Conservation (phyloP, 2,329 filamentous ascomycete species). For the Huntiella bhutanensis region DNA sequence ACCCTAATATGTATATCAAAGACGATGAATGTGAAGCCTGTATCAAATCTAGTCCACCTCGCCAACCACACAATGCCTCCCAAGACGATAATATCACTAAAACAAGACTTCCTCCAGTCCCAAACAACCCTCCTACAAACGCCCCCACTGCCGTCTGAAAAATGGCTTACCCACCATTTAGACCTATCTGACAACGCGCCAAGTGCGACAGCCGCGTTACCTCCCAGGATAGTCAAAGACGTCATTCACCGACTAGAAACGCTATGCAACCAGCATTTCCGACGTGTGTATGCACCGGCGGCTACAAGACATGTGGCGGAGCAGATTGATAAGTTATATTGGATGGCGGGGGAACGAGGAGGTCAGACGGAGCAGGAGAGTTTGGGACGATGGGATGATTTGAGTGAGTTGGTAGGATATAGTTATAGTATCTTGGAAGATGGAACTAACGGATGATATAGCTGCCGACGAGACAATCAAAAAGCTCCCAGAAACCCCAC, state of each 20-base stretch:
- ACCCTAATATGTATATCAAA: too few relatives aligned
- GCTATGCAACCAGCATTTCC: constrained; percentile 42
- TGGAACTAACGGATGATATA: neutral
- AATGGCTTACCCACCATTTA: constrained; percentile 25
- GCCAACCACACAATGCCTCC: constrained; percentile 14
- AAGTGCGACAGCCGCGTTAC: constrained; percentile 21
- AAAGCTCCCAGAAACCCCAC: neutral
- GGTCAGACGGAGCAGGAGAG: constrained; percentile 20
- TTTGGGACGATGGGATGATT: constrained; percentile 23
- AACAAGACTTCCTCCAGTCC: constrained; percentile 41
- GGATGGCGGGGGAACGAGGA: constrained; percentile 25
- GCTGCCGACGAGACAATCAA: neutral
- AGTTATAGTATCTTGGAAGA: neutral
- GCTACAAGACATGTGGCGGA: constrained; percentile 54
- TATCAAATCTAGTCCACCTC: too few relatives aligned
- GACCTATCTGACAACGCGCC: constrained; percentile 14
- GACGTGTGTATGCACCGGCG: constrained; percentile 46
- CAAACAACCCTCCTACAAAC: constrained; percentile 46
- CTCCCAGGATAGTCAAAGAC: constrained; percentile 34
- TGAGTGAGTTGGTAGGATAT: constrained; percentile 19
- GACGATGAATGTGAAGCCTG: too few relatives aligned
- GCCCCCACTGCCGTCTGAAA: constrained; percentile 33
- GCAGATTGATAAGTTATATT: constrained; percentile 50
- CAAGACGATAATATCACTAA: constrained; percentile 41
- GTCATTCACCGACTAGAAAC: constrained; percentile 41